A percentile compares a stretch with the other conserved stretches of the same genome.
Evolutionary conservation across 192 early-diverging fungal genomes (phyloP).

Genomic region (Coemansia aciculifera): DNA sequence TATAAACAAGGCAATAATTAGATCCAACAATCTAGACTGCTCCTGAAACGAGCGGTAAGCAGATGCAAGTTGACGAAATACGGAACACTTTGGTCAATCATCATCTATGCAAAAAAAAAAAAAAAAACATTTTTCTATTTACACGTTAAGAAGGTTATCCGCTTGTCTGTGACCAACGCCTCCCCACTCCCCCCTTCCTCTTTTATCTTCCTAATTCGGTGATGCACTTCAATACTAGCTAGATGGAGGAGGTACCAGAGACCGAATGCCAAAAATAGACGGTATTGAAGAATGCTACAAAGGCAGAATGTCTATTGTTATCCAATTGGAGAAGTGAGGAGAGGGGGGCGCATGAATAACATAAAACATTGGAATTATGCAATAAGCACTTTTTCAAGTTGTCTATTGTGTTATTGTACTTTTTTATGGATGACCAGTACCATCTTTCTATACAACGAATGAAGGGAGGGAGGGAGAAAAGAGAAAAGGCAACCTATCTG

Average conservation of each 20-base stretch:
- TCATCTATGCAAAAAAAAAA: neutral
- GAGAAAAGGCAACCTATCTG: neutral
- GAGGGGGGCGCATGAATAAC: neutral
- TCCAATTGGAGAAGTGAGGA: neutral
- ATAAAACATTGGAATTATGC: neutral
- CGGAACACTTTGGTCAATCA: neutral
- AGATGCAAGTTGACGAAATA: neutral
- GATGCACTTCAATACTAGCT: neutral
- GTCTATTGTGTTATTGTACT: neutral
- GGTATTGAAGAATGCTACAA: neutral
- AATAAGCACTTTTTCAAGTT: neutral
- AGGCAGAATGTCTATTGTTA: neutral
- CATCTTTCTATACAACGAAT: neutral
- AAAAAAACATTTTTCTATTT: neutral
- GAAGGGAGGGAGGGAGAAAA: neutral
- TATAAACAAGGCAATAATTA: neutral
- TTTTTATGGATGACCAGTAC: neutral
- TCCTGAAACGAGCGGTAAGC: slow-evolving; percentile 1
- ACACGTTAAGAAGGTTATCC: neutral
- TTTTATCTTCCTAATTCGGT: neutral
- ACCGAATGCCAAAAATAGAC: neutral
- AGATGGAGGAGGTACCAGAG: neutral
- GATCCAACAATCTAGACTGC: neutral
- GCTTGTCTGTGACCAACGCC: neutral
- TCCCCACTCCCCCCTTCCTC: neutral